Evolutionary conservation across 768 basidiomycete species (phyloP).

Genomic region (Hebeloma cylindrosporum): DNA sequence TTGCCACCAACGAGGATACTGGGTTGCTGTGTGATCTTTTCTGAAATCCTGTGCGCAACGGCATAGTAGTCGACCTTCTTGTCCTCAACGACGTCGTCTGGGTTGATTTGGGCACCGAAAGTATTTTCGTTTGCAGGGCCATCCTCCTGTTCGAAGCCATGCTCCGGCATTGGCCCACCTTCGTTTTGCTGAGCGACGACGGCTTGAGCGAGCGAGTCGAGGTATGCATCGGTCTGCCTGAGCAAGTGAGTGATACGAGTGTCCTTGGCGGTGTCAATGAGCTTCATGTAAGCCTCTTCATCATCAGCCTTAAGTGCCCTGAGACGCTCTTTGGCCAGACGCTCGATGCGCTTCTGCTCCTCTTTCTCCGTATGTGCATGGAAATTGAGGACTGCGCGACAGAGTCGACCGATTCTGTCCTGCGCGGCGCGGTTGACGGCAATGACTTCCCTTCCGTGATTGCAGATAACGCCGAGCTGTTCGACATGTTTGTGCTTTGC

Average conservation of each 20-base stretch:
- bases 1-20: slow-evolving; percentile 79
- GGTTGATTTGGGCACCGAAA: slow-evolving; percentile 78
- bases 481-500: slow-evolving; percentile 97
- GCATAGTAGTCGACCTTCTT: slow-evolving; percentile 94
- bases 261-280: slow-evolving; percentile 98
- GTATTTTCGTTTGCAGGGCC: slow-evolving; percentile 83
- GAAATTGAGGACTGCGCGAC: slow-evolving; percentile 78
- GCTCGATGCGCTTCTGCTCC: slow-evolving; percentile 95
- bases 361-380: slow-evolving; percentile 94
- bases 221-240: slow-evolving; percentile 90
- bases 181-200: slow-evolving; percentile 92
- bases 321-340: slow-evolving; percentile 95
- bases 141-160: slow-evolving; percentile 60
- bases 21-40: slow-evolving; percentile 78
- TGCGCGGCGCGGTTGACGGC: slow-evolving; percentile 63
- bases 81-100: slow-evolving; percentile 62
- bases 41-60: slow-evolving; percentile 89
- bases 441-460: slow-evolving; percentile 77
- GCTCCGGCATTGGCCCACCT: slow-evolving; percentile 40
- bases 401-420: slow-evolving; percentile 69
- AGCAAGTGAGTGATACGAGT: slow-evolving; percentile 97
- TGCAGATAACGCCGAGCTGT: slow-evolving; percentile 83
- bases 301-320: slow-evolving; percentile 97
- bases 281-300: slow-evolving; percentile 99
- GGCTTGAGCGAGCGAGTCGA: slow-evolving; percentile 93